Conservation (phyloP, 768 basidiomycete species). For the Naganishia vaughanmartiniae region DNA sequence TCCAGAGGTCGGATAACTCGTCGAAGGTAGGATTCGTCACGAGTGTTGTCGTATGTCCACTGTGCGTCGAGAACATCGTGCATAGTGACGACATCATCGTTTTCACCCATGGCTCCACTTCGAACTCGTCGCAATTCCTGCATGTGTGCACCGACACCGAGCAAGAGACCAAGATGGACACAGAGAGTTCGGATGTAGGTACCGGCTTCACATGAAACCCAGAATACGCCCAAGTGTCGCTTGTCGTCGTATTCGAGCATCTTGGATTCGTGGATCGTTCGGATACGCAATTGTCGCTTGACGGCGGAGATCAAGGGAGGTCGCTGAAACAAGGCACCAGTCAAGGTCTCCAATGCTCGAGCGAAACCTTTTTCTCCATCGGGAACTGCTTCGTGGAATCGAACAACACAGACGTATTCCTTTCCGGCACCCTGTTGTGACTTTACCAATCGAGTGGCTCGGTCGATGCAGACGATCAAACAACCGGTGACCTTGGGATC, state of each 20-base stretch:
- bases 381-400: constrained; percentile 78
- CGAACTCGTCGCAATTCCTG: constrained; percentile 93
- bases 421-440: constrained; percentile 99
- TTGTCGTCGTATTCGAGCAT: constrained; percentile 96
- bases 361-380: constrained; percentile 76
- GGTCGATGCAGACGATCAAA: constrained; percentile 97
- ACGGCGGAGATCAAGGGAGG: constrained; percentile 98
- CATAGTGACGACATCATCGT: constrained; percentile 98
- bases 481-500: constrained; percentile 99
- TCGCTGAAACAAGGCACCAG: constrained; percentile 96
- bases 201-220: constrained; percentile 98
- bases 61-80: constrained; percentile 99
- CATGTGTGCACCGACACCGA: constrained; percentile 99
- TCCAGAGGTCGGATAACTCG: constrained; percentile 92
- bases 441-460: constrained; percentile 94
- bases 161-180: constrained; percentile 87
- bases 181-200: constrained; percentile 81
- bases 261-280: constrained; percentile 94
- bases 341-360: constrained; percentile 90
- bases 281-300: constrained; percentile 93
- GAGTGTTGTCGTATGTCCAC: constrained; percentile 95
- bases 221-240: constrained; percentile 92
- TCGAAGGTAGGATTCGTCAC: constrained; percentile 95
- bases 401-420: constrained; percentile 95
- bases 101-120: constrained; percentile 94